phyloP scores from a whole-genome alignment of 1,139 yeast species.

The Kodamaea arcana region DNA sequence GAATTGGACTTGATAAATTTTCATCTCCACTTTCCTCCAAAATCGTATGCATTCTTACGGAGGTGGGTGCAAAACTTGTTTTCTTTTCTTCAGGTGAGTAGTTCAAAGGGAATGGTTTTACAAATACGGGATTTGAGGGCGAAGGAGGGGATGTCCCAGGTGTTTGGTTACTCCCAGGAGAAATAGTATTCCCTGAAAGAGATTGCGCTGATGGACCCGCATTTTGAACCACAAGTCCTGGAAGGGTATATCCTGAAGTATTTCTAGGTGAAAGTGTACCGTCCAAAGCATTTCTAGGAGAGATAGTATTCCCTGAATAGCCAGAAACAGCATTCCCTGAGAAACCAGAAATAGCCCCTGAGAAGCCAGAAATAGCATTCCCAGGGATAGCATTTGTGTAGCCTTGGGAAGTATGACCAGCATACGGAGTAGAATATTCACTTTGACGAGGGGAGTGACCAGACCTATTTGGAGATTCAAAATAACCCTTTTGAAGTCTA shows the following conservation, averaged over 20 bases:
- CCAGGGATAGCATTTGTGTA: not conserved
- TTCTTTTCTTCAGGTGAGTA: slow-evolving; percentile 4
- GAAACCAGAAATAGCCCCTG: too few species aligned
- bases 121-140: slow-evolving; percentile 4
- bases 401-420: not conserved
- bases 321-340: too few species aligned
- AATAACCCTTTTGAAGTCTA: not conserved
- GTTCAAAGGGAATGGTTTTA: slow-evolving; percentile 15
- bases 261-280: too few species aligned
- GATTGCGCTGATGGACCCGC: too few species aligned
- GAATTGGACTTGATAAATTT: slow-evolving; percentile 1
- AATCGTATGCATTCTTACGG: slow-evolving; percentile 4
- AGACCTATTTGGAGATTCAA: too few species aligned
- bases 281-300: too few species aligned
- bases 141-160: not conserved
- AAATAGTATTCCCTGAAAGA: too few species aligned
- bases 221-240: too few species aligned
- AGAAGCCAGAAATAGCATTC: not conserved
- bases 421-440: not conserved
- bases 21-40: slow-evolving; percentile 3
- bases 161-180: too few species aligned
- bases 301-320: too few species aligned
- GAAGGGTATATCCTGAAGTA: too few species aligned
- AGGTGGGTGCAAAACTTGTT: slow-evolving; percentile 1
- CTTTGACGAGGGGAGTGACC: not conserved